These are phyloP conservation scores for Penicillium sp. DNA, from an alignment of 2,329 filamentous ascomycete genomes.

Conservation along the genomic window DNA sequence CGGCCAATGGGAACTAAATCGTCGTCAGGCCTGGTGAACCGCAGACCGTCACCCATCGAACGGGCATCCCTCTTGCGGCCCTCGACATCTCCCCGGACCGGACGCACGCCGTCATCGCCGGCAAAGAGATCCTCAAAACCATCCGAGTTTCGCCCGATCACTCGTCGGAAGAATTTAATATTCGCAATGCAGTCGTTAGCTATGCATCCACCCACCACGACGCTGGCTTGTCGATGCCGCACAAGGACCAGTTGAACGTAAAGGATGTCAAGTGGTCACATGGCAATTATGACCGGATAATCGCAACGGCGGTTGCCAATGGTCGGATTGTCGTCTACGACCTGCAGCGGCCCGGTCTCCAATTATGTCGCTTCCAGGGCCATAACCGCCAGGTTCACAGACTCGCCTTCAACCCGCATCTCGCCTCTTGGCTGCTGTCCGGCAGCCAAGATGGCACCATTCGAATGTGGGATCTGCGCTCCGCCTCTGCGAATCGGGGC, in stretches of 20 bases:
- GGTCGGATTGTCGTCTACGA: constrained; percentile 66
- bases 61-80: constrained; percentile 62
- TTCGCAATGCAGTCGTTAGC: constrained; percentile 59
- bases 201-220: constrained; percentile 54
- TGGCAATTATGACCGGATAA: constrained; percentile 57
- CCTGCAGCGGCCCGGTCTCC: constrained; percentile 58
- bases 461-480: constrained; percentile 62
- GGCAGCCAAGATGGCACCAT: constrained; percentile 64
- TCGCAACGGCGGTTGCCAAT: constrained; percentile 63
- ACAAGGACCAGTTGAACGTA: constrained; percentile 60
- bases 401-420: constrained; percentile 63
- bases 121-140: constrained; percentile 65
- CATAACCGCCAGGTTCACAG: constrained; percentile 65
- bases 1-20: constrained; percentile 18
- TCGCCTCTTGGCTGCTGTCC: constrained; percentile 59
- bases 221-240: constrained; percentile 47
- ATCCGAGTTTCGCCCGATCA: constrained; percentile 57
- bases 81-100: constrained; percentile 62
- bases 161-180: constrained; percentile 62
- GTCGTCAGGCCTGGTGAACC: constrained; percentile 46
- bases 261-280: constrained; percentile 68
- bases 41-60: constrained; percentile 59
- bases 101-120: constrained; percentile 63
- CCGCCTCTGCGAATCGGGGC: constrained; percentile 49
- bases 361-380: constrained; percentile 61